Percentiles rank a stretch among this genome's conserved stretches.
phyloP scores from a whole-genome alignment of 2,329 filamentous ascomycete species.

The Monilinia vaccinii-corymbosi region DNA sequence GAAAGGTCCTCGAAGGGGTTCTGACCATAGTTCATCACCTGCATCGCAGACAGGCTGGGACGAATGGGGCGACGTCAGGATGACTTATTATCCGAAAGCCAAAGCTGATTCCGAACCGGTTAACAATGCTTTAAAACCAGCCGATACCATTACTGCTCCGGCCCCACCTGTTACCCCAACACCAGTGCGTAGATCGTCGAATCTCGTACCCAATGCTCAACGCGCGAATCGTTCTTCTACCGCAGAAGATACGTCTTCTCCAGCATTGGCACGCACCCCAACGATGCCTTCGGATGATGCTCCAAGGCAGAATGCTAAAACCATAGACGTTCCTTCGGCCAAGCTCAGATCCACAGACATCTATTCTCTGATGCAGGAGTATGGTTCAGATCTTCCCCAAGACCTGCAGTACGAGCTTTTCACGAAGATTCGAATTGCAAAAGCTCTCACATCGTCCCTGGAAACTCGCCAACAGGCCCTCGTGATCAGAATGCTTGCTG shows the following conservation, averaged over 20 bases:
- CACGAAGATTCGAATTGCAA: conserved; percentile 73
- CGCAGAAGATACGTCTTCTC: conserved; percentile 30
- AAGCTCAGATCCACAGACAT: conserved; percentile 43
- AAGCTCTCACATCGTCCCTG: conserved; percentile 59
- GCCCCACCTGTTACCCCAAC: conserved; percentile 27
- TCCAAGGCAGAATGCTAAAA: conserved; percentile 22
- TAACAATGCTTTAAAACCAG: conserved; percentile 17
- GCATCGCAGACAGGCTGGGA: conserved; percentile 47
- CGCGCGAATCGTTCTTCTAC: conserved; percentile 26
- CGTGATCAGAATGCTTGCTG: conserved; percentile 71
- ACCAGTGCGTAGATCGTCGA: conserved; percentile 29
- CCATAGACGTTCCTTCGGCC: conserved; percentile 43
- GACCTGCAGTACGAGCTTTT: conserved; percentile 76
- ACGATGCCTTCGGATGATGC: conserved; percentile 22
- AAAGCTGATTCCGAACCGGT: conserved; percentile 26
- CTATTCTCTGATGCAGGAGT: conserved; percentile 46
- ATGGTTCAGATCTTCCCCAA: conserved; percentile 57
- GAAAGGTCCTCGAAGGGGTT: conserved; percentile 25
- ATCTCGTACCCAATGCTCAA: conserved; percentile 27
- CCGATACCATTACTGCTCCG: conserved; percentile 24
- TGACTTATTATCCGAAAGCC: conserved; percentile 61
- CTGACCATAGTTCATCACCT: conserved; percentile 16
- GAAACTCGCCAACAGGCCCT: conserved; percentile 67
- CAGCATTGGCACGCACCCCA: conserved; percentile 20
- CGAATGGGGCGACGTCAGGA: conserved; percentile 70